phyloP scores from a whole-genome alignment of 345 rosid species.

The Melastoma malabathricum region DNA sequence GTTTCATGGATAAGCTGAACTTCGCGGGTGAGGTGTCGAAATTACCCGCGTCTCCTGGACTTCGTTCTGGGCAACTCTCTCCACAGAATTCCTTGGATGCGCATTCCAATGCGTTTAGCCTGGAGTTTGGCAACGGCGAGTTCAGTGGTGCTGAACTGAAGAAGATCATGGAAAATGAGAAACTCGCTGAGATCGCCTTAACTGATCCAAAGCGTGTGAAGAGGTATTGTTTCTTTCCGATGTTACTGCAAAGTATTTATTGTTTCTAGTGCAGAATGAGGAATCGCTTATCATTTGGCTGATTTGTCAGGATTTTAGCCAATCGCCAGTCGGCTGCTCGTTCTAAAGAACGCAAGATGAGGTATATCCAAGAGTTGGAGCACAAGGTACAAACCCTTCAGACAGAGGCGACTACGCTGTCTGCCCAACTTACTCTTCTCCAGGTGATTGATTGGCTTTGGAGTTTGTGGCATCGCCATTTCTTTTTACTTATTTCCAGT shows the following conservation, averaged over 20 bases:
- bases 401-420: conserved; percentile 69
- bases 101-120: conserved; percentile 45
- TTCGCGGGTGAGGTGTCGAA: conserved; percentile 67
- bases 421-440: conserved; percentile 67
- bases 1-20: conserved; percentile 73
- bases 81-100: conserved; percentile 57
- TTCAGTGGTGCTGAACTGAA: conserved; percentile 72
- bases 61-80: conserved; percentile 52
- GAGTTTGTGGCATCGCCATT: too few relatives aligned
- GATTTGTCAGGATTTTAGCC: conserved; percentile 46
- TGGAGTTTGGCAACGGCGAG: conserved; percentile 86
- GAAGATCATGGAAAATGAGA: conserved; percentile 93
- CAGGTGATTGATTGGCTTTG: conserved; percentile 29
- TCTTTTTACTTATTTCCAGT: too few relatives aligned
- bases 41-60: conserved; percentile 69
- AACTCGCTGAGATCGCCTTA: conserved; percentile 83
- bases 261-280: too few relatives aligned
- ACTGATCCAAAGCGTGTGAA: conserved; percentile 49
- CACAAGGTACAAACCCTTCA: conserved; percentile 72
- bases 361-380: conserved; percentile 72
- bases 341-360: conserved; percentile 78
- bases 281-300: too few relatives aligned
- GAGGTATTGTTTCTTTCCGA: conserved; percentile 31
- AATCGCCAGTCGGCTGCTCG: conserved; percentile 88
- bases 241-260: conserved; percentile 1